Evolutionary conservation across 2,329 filamentous ascomycete species (phyloP).

Genomic region (Colletotrichum camelliae): DNA sequence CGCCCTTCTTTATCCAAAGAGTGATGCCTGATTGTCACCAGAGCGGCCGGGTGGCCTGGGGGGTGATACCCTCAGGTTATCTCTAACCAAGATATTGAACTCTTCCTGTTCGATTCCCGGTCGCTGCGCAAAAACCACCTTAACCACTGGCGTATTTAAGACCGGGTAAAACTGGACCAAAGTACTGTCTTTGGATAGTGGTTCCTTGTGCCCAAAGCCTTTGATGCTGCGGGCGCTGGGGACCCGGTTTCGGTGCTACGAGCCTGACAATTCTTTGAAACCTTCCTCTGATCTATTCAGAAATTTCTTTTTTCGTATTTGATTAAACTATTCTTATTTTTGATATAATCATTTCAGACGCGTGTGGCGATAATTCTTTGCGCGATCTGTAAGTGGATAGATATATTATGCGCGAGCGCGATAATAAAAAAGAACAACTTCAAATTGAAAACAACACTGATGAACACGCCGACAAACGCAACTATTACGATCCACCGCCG

Average conservation of each 20-base stretch:
- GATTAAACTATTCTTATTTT: not conserved
- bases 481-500: not conserved
- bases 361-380: not conserved
- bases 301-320: not conserved
- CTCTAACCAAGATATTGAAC: not conserved
- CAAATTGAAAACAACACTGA: not conserved
- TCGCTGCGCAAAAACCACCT: not conserved
- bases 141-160: no score
- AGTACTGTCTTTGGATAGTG: not conserved
- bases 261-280: not conserved
- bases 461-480: rapidly evolving
- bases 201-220: not conserved
- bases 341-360: rapidly evolving
- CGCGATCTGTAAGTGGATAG: not conserved
- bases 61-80: not conserved
- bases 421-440: not conserved
- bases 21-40: not conserved
- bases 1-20: not conserved
- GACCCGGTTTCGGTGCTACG: not conserved
- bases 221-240: not conserved
- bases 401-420: no score
- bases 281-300: not conserved
- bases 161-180: no score
- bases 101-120: not conserved
- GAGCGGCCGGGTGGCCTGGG: not conserved